Base-by-base conservation (phyloP, 768 basidiomycete species). In the Ephemerocybe angulata region DNA sequence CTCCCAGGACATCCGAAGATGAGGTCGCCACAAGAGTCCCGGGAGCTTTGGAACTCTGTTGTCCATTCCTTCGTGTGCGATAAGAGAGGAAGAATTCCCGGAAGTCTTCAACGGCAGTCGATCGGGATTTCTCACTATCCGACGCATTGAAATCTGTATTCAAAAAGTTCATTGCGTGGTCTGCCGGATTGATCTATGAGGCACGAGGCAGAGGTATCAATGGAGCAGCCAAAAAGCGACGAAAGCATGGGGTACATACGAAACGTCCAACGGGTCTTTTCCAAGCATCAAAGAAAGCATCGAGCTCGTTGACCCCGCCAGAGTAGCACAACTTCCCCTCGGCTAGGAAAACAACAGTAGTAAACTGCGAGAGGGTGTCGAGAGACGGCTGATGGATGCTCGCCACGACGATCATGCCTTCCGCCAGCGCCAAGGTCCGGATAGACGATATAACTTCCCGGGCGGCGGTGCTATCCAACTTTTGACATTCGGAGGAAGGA, bases 341-440 rank as follows among this genome's bases (percentile, higher is more conserved):
- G 0, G 84, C 72, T 12, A 89, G 74, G 22, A 89, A 69, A 28
- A 85, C 66, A 12, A 87, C 69, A 29, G 79, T 72, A 46, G 82
- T 82, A 63, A 89, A 88, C 41, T 83, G 76, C 0, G 76, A 62
- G 47, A 86, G 78, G 0, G 84, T 84, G 54, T 82, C 82, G 22
- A 79, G 77, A 21, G 80, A 76, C 0, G 86, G 86, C 54, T 88
- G 86, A 59, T 89, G 87, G 50, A 89, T 84, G 4, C 83, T 83
- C 17, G 82, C 79, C 43, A 88, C 75, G 29, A 86, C 76, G 30
- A 84, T 78, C 49, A 83, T 80, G 22, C 74, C 73, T 56, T 79
- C 76, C 5, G 74, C 68, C 25, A 70, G 60, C 0, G 82, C 77
- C 10, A 84, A 65, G 15, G 68, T 66, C 17, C 72, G 71, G 28